These are phyloP conservation scores for Xylaria venustula DNA, from an alignment of 495 filamentous ascomycete species.

Conservation along the genomic window DNA sequence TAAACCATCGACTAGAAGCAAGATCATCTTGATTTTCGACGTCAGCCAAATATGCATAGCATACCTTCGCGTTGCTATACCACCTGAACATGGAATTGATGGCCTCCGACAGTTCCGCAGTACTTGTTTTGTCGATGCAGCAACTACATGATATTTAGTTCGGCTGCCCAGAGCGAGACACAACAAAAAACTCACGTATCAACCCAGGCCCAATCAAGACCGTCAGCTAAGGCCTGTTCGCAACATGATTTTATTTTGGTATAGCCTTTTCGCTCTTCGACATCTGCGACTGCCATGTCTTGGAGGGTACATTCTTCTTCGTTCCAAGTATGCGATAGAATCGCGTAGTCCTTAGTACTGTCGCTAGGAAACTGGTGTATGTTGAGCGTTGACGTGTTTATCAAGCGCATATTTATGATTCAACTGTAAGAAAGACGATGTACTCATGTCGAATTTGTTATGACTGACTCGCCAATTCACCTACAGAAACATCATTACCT, in stretches of 20 bases:
- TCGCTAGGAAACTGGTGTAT: neutral
- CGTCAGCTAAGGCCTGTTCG: conserved; percentile 19
- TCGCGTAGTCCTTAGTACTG: conserved; percentile 25
- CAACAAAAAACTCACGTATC: conserved; percentile 19
- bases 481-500: too few relatives aligned
- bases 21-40: conserved; percentile 5
- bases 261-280: conserved; percentile 16
- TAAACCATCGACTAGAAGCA: conserved; percentile 35
- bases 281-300: conserved; percentile 16
- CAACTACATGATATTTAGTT: conserved; percentile 13
- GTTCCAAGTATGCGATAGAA: conserved; percentile 41
- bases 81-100: conserved; percentile 22
- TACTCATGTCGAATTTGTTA: neutral
- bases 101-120: conserved; percentile 25
- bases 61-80: conserved; percentile 25
- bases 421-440: neutral
- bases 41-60: conserved; percentile 32
- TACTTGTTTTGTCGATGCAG: conserved; percentile 33
- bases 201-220: conserved; percentile 27
- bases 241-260: conserved; percentile 25
- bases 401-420: neutral
- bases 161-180: neutral
- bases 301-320: conserved; percentile 33
- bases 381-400: neutral
- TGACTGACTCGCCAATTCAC: too few relatives aligned